These are phyloP conservation scores for Malassezia psittaci DNA, from an alignment of 1,284 basidiomycete species.

Conservation along the genomic window DNA sequence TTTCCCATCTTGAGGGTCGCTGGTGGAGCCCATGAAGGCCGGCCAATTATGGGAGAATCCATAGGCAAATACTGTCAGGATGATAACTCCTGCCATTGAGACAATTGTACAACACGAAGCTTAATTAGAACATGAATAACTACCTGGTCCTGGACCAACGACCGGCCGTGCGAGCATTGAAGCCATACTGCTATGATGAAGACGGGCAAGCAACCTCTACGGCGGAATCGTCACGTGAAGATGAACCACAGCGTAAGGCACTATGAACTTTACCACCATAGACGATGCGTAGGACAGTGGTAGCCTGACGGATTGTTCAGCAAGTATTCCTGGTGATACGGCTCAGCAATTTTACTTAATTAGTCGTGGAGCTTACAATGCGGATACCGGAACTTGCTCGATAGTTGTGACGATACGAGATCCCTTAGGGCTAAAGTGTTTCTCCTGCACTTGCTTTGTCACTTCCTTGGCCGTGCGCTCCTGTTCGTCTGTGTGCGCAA, in stretches of 20 bases:
- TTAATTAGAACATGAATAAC: conserved; percentile 21
- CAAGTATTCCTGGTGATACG: conserved; percentile 45
- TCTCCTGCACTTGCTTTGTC: conserved; percentile 72
- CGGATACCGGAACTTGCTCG: conserved; percentile 18
- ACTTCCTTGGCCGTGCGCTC: conserved; percentile 64
- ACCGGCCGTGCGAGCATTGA: conserved; percentile 25
- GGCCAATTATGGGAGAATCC: conserved; percentile 48
- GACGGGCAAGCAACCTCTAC: background rate
- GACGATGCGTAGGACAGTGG: conserved; percentile 33
- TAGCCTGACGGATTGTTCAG: conserved; percentile 39
- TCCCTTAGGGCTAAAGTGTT: conserved; percentile 60
- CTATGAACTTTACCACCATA: conserved; percentile 14
- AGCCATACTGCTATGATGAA: background rate
- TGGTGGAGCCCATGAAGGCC: conserved; percentile 51
- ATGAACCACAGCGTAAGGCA: background rate
- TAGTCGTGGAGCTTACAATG: conserved; percentile 19
- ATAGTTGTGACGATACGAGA: conserved; percentile 62
- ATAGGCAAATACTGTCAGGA: conserved; percentile 49
- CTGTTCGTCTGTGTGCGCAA: conserved; percentile 69
- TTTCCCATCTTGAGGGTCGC: conserved; percentile 51
- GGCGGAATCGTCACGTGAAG: background rate
- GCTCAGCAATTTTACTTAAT: conserved; percentile 28
- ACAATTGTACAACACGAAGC: conserved; percentile 54
- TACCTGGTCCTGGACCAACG: conserved; percentile 32
- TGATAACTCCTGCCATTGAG: conserved; percentile 53